These are phyloP conservation scores for Kwoniella europaea DNA, from an alignment of 768 basidiomycete genomes.

Conservation along the genomic window DNA sequence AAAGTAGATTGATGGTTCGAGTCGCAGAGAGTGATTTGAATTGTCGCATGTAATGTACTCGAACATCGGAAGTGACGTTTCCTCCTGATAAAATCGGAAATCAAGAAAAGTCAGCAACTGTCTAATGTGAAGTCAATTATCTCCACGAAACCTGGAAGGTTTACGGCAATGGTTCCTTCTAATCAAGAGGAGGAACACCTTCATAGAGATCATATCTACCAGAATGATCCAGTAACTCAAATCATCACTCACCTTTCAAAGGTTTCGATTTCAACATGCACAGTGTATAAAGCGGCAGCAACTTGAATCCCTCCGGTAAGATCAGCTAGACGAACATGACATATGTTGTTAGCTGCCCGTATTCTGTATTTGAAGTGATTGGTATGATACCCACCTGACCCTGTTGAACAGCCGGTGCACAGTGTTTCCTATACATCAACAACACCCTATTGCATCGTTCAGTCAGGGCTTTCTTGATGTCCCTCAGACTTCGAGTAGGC, in stretches of 20 bases:
- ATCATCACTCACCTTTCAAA: conserved; percentile 72
- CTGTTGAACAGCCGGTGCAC: conserved; percentile 74
- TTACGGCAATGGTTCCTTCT: too few species aligned
- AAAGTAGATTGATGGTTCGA: conserved; percentile 75
- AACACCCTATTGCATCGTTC: conserved; percentile 81
- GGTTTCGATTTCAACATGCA: conserved; percentile 86
- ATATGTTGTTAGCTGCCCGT: neutral
- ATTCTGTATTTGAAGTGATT: neutral
- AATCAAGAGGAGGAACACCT: too few species aligned
- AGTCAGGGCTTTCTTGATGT: conserved; percentile 82
- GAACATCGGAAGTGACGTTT: conserved; percentile 89
- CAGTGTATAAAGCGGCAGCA: conserved; percentile 79
- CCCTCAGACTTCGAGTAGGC: conserved; percentile 66
- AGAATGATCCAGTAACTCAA: neutral
- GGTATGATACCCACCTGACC: conserved; percentile 69
- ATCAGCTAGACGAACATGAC: conserved; percentile 68
- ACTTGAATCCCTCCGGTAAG: conserved; percentile 88
- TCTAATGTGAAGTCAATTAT: too few species aligned
- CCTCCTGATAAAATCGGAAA: conserved; percentile 63
- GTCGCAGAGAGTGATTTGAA: conserved; percentile 74
- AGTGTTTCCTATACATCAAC: conserved; percentile 84
- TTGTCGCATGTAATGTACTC: conserved; percentile 80
- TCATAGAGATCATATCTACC: too few species aligned
- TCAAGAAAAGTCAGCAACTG: too few species aligned
- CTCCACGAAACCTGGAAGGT: too few species aligned